A percentile compares a stretch with the other conserved stretches of the same genome.
Conservation (phyloP, 371 early-diverging fungal genomes). For the Mucor lusitanicus region DNA sequence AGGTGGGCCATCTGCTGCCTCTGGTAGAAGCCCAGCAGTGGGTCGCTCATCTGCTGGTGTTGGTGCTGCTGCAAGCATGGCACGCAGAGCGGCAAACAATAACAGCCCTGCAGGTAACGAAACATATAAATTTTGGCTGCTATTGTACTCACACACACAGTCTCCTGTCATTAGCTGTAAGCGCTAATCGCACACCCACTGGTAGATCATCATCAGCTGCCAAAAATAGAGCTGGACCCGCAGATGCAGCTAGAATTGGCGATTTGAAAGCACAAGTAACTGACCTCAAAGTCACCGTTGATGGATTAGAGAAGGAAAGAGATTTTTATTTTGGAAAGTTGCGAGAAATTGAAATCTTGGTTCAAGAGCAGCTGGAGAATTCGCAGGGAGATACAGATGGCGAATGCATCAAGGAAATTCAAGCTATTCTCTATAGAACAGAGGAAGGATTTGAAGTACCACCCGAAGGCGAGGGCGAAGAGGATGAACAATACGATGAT, state of each 20-base stretch:
- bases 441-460: slow-evolving; percentile 65
- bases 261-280: slow-evolving; percentile 72
- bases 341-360: slow-evolving; percentile 87
- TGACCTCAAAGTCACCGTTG: slow-evolving; percentile 77
- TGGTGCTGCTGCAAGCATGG: slow-evolving; percentile 26
- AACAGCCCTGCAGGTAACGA: slow-evolving; percentile 6
- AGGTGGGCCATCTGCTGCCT: slow-evolving; percentile 49
- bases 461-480: slow-evolving; percentile 34
- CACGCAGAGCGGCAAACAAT: slow-evolving; percentile 13
- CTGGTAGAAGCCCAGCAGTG: slow-evolving; percentile 1
- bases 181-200: slow-evolving; percentile 27
- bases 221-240: slow-evolving; percentile 12
- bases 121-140: not conserved
- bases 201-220: slow-evolving; percentile 24
- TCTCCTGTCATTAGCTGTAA: slow-evolving; percentile 16
- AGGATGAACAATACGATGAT: slow-evolving; percentile 44
- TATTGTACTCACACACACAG: not conserved
- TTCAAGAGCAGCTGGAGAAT: slow-evolving; percentile 69
- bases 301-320: slow-evolving; percentile 89
- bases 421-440: slow-evolving; percentile 83
- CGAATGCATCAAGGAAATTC: slow-evolving; percentile 71
- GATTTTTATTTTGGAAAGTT: slow-evolving; percentile 94
- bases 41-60: slow-evolving; percentile 19
- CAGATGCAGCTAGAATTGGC: slow-evolving; percentile 46
- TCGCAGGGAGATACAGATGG: slow-evolving; percentile 28